phyloP scores from a whole-genome alignment of 495 filamentous ascomycete species.

The Tuber brumale region DNA sequence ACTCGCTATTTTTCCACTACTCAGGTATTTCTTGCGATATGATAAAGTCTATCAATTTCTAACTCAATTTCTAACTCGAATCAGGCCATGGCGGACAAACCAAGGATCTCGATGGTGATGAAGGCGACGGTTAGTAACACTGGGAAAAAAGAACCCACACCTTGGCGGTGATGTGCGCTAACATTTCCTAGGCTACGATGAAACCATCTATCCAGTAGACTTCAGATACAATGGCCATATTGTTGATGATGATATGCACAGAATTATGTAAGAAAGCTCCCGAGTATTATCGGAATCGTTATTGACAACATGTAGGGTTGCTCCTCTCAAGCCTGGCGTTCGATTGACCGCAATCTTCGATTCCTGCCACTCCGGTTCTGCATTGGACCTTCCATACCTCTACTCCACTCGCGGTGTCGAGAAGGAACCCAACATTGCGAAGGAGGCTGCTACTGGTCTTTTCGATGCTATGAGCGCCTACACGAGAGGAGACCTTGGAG shows the following conservation, averaged over 20 bases:
- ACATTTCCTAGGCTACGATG: constrained; percentile 66
- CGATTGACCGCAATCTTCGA: constrained; percentile 97
- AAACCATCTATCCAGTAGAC: constrained; percentile 96
- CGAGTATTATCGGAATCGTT: constrained; percentile 4
- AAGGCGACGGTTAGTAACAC: constrained; percentile 37
- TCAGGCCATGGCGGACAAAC: constrained; percentile 93
- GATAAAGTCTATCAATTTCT: constrained; percentile 15
- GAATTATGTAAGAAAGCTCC: constrained; percentile 61
- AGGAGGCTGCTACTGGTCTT: constrained; percentile 91
- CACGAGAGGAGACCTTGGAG: constrained; percentile 78
- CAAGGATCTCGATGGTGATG: constrained; percentile 71
- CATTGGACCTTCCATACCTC: constrained; percentile 91
- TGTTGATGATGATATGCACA: constrained; percentile 97
- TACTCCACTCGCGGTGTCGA: constrained; percentile 83
- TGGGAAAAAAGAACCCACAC: constrained; percentile 9
- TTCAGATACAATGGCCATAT: constrained; percentile 87
- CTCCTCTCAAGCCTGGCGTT: constrained; percentile 70
- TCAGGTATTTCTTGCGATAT: constrained; percentile 55
- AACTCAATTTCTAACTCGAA: constrained; percentile 17
- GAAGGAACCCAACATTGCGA: constrained; percentile 96
- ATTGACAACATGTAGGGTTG: constrained; percentile 48
- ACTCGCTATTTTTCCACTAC: constrained; percentile 98
- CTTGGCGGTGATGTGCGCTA: constrained; percentile 21
- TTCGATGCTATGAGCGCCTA: constrained; percentile 85
- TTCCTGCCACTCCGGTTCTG: constrained; percentile 97